Evolutionary conservation across 208 protist species (phyloP), one percentile per base, ranked within the genome.

Genomic region (Crithidia acanthocephali): DNA sequence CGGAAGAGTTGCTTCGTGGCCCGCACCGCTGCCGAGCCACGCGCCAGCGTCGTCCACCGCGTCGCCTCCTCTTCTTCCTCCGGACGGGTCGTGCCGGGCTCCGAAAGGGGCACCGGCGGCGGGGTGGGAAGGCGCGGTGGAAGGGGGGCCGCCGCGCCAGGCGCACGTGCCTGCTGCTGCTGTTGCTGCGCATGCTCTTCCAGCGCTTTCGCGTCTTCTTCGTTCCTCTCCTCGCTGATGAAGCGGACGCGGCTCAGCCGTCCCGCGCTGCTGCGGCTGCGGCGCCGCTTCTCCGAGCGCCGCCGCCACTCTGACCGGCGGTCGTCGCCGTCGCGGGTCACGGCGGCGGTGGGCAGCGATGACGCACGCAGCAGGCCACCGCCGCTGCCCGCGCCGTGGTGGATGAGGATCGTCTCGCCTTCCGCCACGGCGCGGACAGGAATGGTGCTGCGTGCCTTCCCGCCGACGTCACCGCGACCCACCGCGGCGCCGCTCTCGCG

Each of bases 1-100:
- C 79, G 73, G 65, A 95, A 92, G 20, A 95, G 79, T 68, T 92
- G 87, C 66, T 86, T 91, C 30, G 90, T 95, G 6, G 84, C 74
- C n/a, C 86, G 90, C 50, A 84, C 61, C 15, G 79, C 86, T 20
- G 66, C 68, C 2, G 88, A 90, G 15, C 76, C 74, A n/a, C 86
- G 83, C 20, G 74, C 30, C n/a, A 80, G 60, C 33, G 66, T 68
- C 22, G 84, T 83, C 48, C 81, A 83, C 27, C 81, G 75, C 27
- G 81, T 74, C 9, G 76, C 72, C 7, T 91, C 79, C 22, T 68
- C 67, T n/a, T 8, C 16, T 50, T 55, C 45, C 28, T 62, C 62
- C 28, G 23, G 8, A 9, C 55, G 22, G 1, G 44, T 52, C 6
- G 5, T 20, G 7, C 60, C 52, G 0, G 32, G 40, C 30, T 72